These are phyloP conservation scores for Ganoderma meredithae DNA, from an alignment of 1,284 basidiomycete genomes.

Conservation along the genomic window DNA sequence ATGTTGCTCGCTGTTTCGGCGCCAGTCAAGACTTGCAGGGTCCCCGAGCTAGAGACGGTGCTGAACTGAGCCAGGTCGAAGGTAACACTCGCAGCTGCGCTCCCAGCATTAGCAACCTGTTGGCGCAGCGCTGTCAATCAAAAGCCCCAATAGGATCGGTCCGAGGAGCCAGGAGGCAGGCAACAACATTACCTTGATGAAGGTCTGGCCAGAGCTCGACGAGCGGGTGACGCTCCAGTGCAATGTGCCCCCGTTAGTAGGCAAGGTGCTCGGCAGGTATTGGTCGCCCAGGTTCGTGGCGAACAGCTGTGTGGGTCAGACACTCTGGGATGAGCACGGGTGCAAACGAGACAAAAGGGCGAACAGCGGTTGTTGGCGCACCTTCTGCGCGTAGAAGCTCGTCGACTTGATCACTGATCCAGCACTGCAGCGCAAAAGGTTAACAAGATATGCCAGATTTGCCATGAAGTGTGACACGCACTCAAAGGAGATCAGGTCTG, in stretches of 20 bases:
- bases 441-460: conserved; percentile 6
- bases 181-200: conserved; percentile 59
- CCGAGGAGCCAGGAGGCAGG: not conserved
- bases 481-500: conserved; percentile 74
- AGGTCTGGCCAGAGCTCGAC: conserved; percentile 48
- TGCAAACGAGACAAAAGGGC: not conserved
- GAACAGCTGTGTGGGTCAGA: conserved; percentile 55
- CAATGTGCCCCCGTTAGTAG: conserved; percentile 53
- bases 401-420: conserved; percentile 62
- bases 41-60: conserved; percentile 52
- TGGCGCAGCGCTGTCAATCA: not conserved
- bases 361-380: conserved; percentile 30
- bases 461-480: conserved; percentile 42
- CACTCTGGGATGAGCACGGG: not conserved
- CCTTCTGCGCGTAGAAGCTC: conserved; percentile 74
- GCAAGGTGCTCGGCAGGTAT: conserved; percentile 70
- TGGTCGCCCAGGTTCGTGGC: conserved; percentile 65
- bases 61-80: conserved; percentile 61
- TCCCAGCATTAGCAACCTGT: conserved; percentile 62
- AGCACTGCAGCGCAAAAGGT: conserved; percentile 49
- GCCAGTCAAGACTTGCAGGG: conserved; percentile 57
- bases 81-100: conserved; percentile 48
- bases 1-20: conserved; percentile 59
- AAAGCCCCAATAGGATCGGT: not conserved
- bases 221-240: conserved; percentile 69